These are phyloP conservation scores for Rhodotorula glutinis DNA, from an alignment of 1,284 basidiomycete genomes.

Conservation along the genomic window DNA sequence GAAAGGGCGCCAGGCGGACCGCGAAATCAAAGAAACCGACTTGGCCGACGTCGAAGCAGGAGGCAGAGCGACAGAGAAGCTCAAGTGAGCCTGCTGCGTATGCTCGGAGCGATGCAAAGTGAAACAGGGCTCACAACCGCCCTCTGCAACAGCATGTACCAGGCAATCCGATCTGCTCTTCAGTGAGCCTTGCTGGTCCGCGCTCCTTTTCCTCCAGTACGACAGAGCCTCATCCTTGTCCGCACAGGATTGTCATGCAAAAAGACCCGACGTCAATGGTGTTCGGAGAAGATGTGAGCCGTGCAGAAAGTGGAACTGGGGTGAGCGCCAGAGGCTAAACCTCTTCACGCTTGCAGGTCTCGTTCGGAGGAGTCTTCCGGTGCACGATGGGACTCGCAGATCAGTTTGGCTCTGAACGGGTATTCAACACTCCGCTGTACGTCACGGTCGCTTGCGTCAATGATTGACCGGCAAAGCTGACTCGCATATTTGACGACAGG, in stretches of 20 bases:
- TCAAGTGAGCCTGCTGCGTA: slow-evolving; percentile 25
- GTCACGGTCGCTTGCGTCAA: not conserved
- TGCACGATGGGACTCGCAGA: slow-evolving; percentile 78
- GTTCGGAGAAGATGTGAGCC: slow-evolving; percentile 89
- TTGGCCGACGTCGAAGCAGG: slow-evolving; percentile 23
- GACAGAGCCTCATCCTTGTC: not conserved
- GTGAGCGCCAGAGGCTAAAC: not conserved
- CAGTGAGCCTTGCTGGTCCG: not conserved
- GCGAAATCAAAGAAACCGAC: slow-evolving; percentile 21
- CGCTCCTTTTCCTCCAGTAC: not conserved
- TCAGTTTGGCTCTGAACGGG: slow-evolving; percentile 84
- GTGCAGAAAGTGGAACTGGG: too few relatives aligned
- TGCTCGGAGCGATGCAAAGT: too few relatives aligned
- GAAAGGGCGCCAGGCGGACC: not conserved
- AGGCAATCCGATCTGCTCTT: slow-evolving; percentile 33
- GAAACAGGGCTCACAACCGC: not conserved
- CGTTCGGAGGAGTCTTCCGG: slow-evolving; percentile 86
- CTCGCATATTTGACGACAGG: not conserved
- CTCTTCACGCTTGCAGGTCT: slow-evolving; percentile 16
- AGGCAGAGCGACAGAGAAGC: slow-evolving; percentile 32
- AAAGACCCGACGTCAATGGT: slow-evolving; percentile 83
- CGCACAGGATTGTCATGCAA: slow-evolving; percentile 65
- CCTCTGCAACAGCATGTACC: slow-evolving; percentile 25
- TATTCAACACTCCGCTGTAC: slow-evolving; percentile 85
- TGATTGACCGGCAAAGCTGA: not conserved